Conservation (phyloP, 2,329 filamentous ascomycete species). For the Leptosphaerulina australis region DNA sequence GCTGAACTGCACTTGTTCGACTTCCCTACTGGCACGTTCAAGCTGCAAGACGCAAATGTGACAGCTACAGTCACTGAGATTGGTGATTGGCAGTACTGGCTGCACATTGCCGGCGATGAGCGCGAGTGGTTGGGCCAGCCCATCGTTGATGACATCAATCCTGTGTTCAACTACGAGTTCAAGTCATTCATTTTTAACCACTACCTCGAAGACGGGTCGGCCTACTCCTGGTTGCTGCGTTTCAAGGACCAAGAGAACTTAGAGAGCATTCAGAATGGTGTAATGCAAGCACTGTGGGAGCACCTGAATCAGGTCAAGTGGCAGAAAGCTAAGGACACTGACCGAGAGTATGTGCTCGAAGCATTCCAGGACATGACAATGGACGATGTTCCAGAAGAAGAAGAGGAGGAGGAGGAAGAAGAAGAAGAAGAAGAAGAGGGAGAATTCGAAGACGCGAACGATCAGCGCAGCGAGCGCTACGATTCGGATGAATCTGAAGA, state of each 20-base stretch:
- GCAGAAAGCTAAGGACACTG: conserved; percentile 88
- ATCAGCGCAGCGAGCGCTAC: conserved; percentile 74
- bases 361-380: conserved; percentile 94
- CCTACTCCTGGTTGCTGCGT: conserved; percentile 92
- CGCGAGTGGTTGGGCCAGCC: conserved; percentile 86
- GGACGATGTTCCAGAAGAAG: conserved; percentile 72
- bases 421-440: conserved; percentile 67
- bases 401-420: conserved; percentile 61
- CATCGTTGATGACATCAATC: conserved; percentile 89
- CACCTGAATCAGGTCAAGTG: conserved; percentile 93
- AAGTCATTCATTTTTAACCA: conserved; percentile 99
- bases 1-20: conserved; percentile 95
- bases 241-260: conserved; percentile 84
- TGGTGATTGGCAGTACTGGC: conserved; percentile 93
- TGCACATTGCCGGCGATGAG: conserved; percentile 78
- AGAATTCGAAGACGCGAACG: conserved; percentile 67
- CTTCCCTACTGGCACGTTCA: conserved; percentile 83
- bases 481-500: conserved; percentile 81
- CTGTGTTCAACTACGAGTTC: conserved; percentile 98
- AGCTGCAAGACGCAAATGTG: conserved; percentile 76
- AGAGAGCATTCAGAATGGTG: conserved; percentile 87
- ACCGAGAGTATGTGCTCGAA: conserved; percentile 92
- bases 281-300: conserved; percentile 97
- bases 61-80: conserved; percentile 82
- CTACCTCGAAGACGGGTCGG: conserved; percentile 83